Base-by-base conservation (phyloP, 177 flowering plant species). In the Vitis hybrid region DNA sequence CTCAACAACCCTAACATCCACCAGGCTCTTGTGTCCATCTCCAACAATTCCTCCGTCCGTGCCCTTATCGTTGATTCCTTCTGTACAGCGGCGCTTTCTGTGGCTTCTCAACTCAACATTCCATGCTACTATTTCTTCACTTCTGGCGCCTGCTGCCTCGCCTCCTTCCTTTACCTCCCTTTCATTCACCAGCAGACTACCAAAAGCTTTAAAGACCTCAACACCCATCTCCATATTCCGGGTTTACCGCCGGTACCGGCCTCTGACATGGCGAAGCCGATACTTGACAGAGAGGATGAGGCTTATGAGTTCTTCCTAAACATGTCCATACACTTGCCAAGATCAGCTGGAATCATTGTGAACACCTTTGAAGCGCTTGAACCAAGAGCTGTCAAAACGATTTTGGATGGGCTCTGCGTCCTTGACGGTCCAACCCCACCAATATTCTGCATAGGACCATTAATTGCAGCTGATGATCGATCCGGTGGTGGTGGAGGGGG, bases 31-130 rank as follows among this genome's bases (percentile, higher is more conserved):
- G 18, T 51, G 8, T 49, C 80, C 69, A 68, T 85, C 49, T 85
- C 87, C 50, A 3, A 56, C 2, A n/a, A 48, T 26, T 56, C 54
- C 52, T 55, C 49, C 32, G 13, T 83, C 72, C 51, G 23, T 1
- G 84, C 88, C 56, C 52, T 88, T 52, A 40, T 88, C 68, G 51
- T 84, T 10, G 89, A 89, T 70, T 71, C 78, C 75, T 88, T 89
- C 78, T 83, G 88, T 80, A 8, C 51, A 62, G 1, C 76, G 1
- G 70, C 80, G 23, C 59, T 72, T 9, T 23, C 63, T 2, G 76
- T 78, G 32, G 67, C 86, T 4, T 1, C 58, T 3, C 26, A 58
- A 1, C 77, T 86, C 70, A 11, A 26, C 17, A 73, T 89, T 71
- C 89, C 88, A 2, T 64, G 75, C 18, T 88, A 77, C 68, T 19